These are phyloP conservation scores for Fragaria nilgerrensis DNA, from an alignment of 306 rosid genomes.

Conservation along the genomic window DNA sequence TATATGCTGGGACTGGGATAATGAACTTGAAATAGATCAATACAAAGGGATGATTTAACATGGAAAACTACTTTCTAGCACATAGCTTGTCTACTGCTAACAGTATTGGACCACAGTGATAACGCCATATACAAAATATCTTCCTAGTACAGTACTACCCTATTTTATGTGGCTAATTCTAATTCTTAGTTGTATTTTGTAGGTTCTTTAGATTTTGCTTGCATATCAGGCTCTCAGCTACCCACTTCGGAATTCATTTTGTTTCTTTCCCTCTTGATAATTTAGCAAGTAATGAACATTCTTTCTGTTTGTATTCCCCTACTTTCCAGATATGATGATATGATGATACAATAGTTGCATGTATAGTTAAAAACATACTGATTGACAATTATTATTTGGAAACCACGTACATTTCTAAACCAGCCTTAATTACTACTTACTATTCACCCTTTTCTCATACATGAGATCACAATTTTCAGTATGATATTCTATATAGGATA, in stretches of 20 bases:
- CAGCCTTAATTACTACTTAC: not conserved
- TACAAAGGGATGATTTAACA: constrained; percentile 39
- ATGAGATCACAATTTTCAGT: not conserved
- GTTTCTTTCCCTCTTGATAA: not conserved
- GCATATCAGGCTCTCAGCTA: constrained; percentile 4
- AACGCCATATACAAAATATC: constrained; percentile 43
- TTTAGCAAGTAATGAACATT: constrained; percentile 17
- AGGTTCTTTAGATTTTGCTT: not conserved
- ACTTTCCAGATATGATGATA: constrained; percentile 7
- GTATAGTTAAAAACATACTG: not conserved
- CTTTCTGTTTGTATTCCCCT: constrained; percentile 19
- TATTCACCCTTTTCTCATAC: not conserved
- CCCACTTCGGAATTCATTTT: not conserved
- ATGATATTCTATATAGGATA: not conserved
- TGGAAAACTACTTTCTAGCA: constrained; percentile 36
- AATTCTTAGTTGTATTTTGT: constrained; percentile 14
- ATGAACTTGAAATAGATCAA: constrained; percentile 30
- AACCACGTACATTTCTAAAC: not conserved
- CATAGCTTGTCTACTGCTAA: constrained; percentile 48
- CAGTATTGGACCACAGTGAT: constrained; percentile 61
- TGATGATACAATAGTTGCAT: constrained; percentile 3
- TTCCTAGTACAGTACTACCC: constrained; percentile 40
- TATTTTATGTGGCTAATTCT: constrained; percentile 24
- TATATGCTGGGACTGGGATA: constrained; percentile 24
- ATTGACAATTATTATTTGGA: not conserved